Evolutionary conservation across 2,329 filamentous ascomycete genomes (phyloP).

Genomic region (Aspergillus japonicus): DNA sequence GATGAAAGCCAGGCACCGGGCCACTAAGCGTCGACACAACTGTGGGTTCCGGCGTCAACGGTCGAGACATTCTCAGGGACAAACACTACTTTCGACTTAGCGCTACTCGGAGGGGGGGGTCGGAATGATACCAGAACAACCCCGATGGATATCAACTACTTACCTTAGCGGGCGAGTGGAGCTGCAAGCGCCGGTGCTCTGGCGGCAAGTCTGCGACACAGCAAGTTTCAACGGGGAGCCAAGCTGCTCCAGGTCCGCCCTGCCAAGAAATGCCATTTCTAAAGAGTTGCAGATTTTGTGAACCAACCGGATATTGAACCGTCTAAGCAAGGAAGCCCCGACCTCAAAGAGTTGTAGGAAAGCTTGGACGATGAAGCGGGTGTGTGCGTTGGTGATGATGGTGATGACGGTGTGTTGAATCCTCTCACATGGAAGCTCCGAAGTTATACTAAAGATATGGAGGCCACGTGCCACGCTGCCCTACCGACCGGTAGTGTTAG

Average conservation of each 20-base stretch:
- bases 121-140: constrained; percentile 9
- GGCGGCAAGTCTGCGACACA: constrained; percentile 29
- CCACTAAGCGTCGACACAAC: constrained; percentile 12
- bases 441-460: background rate
- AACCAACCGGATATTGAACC: background rate
- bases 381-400: too few relatives aligned
- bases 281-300: background rate
- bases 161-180: constrained; percentile 15
- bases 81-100: constrained; percentile 16
- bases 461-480: background rate
- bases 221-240: constrained; percentile 28
- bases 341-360: background rate
- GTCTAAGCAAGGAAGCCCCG: background rate
- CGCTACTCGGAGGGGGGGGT: constrained; percentile 12
- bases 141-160: constrained; percentile 1
- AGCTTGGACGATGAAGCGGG: too few relatives aligned
- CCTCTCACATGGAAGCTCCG: background rate
- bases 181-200: constrained; percentile 9
- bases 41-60: constrained; percentile 3
- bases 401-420: background rate
- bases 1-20: constrained; percentile 25
- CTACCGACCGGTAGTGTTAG: background rate
- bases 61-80: constrained; percentile 15
- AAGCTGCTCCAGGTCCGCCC: constrained; percentile 15
- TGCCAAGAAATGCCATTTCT: constrained; percentile 20